A percentile compares a stretch with the other conserved stretches of the same genome.
phyloP scores from a whole-genome alignment of 495 filamentous ascomycete species.

The Immersiella caudata region DNA sequence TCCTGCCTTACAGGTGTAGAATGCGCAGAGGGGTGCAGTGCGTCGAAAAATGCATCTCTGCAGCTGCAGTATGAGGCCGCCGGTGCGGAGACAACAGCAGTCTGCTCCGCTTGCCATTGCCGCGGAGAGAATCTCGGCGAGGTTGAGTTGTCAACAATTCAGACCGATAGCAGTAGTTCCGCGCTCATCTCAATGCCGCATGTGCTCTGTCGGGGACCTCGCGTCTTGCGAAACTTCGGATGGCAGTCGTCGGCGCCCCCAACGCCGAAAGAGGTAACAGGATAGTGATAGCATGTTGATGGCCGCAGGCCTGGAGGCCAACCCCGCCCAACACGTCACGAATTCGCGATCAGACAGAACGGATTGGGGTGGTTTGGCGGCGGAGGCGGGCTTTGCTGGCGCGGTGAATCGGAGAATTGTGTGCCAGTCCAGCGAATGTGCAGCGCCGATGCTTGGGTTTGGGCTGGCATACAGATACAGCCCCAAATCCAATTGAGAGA shows the following conservation, averaged over 20 bases:
- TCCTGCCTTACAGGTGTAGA: slow-evolving; percentile 3
- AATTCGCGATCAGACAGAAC: slow-evolving; percentile 27
- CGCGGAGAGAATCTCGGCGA: background rate
- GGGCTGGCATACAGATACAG: background rate
- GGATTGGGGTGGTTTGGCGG: slow-evolving; percentile 6
- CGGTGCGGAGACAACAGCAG: slow-evolving; percentile 1
- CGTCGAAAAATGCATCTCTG: background rate
- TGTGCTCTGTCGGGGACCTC: background rate
- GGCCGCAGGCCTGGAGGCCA: slow-evolving; percentile 36
- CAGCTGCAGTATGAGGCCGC: slow-evolving; percentile 5
- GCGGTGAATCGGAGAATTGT: background rate
- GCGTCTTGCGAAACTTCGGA: background rate
- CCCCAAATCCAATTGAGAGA: background rate
- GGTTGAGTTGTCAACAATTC: background rate
- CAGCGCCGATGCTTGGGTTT: background rate
- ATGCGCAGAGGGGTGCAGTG: slow-evolving; percentile 14
- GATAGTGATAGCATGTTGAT: slow-evolving; percentile 26
- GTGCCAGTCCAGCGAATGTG: background rate
- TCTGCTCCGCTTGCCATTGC: background rate
- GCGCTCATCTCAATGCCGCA: background rate
- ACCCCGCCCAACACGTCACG: slow-evolving; percentile 35
- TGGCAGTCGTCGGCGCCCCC: background rate
- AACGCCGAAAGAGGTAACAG: slow-evolving; percentile 17
- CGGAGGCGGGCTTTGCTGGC: slow-evolving; percentile 13
- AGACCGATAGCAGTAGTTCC: background rate